Evolutionary conservation across 1,284 basidiomycete species (phyloP).

Genomic region (Leccinum subrobustum): DNA sequence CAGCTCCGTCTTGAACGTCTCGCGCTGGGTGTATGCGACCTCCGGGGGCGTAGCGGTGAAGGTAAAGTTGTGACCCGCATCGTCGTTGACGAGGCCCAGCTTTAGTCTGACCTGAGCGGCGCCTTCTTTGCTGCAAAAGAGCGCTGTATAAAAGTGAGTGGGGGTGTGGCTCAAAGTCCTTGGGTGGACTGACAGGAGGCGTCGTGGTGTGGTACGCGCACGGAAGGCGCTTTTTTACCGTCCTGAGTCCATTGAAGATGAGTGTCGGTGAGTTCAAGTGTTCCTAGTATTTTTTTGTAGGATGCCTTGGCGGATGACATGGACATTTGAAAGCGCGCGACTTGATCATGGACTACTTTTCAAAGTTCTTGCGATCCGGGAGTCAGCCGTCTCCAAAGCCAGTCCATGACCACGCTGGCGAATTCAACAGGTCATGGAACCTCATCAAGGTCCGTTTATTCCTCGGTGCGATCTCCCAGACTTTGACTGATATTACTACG

Average conservation of each 20-base stretch:
- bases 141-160: slow-evolving; percentile 41
- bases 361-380: slow-evolving; percentile 67
- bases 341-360: slow-evolving; percentile 62
- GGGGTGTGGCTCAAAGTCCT: background rate
- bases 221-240: slow-evolving; percentile 56
- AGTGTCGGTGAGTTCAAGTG: slow-evolving; percentile 65
- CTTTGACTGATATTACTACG: slow-evolving; percentile 5
- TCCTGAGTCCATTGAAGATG: slow-evolving; percentile 75
- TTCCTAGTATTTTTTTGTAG: slow-evolving; percentile 76
- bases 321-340: slow-evolving; percentile 26
- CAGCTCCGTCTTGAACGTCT: slow-evolving; percentile 76
- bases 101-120: slow-evolving; percentile 75
- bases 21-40: slow-evolving; percentile 63
- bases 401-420: slow-evolving; percentile 60
- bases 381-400: slow-evolving; percentile 51
- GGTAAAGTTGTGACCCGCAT: slow-evolving; percentile 75
- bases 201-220: slow-evolving; percentile 60
- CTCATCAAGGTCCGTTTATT: slow-evolving; percentile 57
- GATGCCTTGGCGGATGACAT: slow-evolving; percentile 60
- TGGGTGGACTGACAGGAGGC: slow-evolving; percentile 52
- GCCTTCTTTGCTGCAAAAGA: slow-evolving; percentile 82
- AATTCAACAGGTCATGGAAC: slow-evolving; percentile 75
- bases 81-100: slow-evolving; percentile 61
- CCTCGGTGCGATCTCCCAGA: background rate
- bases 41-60: slow-evolving; percentile 62